Evolutionary conservation across 352 stramenopile species (phyloP), one percentile per base, ranked within the genome.

Genomic region (Phytophthora palmivora): DNA sequence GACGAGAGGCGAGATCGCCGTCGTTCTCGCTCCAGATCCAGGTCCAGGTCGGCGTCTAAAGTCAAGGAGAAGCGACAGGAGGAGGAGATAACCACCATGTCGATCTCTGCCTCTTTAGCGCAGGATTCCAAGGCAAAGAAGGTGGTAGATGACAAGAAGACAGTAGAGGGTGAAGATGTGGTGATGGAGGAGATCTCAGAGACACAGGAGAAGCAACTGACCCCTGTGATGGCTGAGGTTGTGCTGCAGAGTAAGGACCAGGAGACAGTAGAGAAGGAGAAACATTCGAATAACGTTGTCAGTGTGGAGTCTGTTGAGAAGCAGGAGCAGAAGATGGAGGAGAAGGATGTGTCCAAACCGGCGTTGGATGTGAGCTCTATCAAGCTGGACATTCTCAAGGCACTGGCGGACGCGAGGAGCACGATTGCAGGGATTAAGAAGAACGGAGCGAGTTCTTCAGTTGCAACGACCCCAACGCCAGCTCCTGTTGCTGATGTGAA

Each of bases 331-430:
- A 21, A 34, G 11, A 22, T n/a, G 8, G 38, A 63, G 22, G 36
- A 46, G 3, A 59, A 70, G 37, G 24, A 28, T 28, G 24, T 6
- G 24, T 28, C 24, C 24, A 28, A 28, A 28, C 47, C 70, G 46
- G 33, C 58, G 2, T 54, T 95, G 14, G 76, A 95, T 50, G 83
- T 94, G 30, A 82, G 65, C 19, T 81, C 83, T 0, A 92, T 95
- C 56, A 94, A 95, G 63, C 72, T 81, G 54, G 71, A 94, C 45
- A 88, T 95, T 43, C 47, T 95, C 6, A 94, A 93, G 51, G 87
- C 82, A 5, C 52, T 95, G 21, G 85, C 84, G 3, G 78, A 92
- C 26, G 87, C 87, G 6, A 74, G 86, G 36, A 93, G 70, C 46
- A 84, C 84, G 11, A 91, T 94, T 43, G 83, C 82, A 6, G 86